Base-by-base conservation (phyloP, 2,329 filamentous ascomycete genomes). In the Calonectria leucothoes region DNA sequence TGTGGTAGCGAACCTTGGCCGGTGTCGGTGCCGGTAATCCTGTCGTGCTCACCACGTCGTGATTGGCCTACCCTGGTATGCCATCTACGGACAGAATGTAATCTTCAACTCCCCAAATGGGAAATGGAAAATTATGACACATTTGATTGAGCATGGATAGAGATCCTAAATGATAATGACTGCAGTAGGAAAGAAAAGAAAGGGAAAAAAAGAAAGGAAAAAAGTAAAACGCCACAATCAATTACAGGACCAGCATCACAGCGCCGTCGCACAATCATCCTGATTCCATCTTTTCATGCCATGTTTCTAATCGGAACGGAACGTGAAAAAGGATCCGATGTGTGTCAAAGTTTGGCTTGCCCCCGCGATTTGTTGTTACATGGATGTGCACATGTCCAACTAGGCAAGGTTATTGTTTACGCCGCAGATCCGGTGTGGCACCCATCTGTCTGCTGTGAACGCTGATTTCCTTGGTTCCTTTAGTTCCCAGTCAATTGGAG, bases 401-500 rank as follows among this genome's bases (percentile, higher is more conserved):
- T 20, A 15, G 27, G 11, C 57, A 45, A 63, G 35, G 57, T 63
- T 63, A 45, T 29, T 45, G 23, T 4, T 45, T n/a, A 37, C 37
- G 57, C 39, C 59, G 66, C 42, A 55, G 66, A 69, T 63, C 66
- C 42, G n/a, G 20, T 14, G 66, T 51, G 57, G 29, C 39, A 20
- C 39, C 10, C 59, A 69, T 51, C 35, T 57, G 55, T 57, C 45
- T 66, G 69, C 69, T 55, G 69, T 69, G 39, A 66, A 49, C 59
- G 23, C 61, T 51, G 49, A 52, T 27, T 52, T 67, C 69, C 69
- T 52, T 71, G 69, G 25, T 71, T 67, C 33, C n/a, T n/a, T 14
- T 31, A 6, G 23, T 51, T 71, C 51, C 25, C 27, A 31, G 35
- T 27, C 29, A 17, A 23, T 29, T 70, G 57, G 57, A 35, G 66